Percentiles rank a stretch among this genome's conserved stretches.
phyloP scores from a whole-genome alignment of 805 yeast species.

The Kuraishia hungarica region DNA sequence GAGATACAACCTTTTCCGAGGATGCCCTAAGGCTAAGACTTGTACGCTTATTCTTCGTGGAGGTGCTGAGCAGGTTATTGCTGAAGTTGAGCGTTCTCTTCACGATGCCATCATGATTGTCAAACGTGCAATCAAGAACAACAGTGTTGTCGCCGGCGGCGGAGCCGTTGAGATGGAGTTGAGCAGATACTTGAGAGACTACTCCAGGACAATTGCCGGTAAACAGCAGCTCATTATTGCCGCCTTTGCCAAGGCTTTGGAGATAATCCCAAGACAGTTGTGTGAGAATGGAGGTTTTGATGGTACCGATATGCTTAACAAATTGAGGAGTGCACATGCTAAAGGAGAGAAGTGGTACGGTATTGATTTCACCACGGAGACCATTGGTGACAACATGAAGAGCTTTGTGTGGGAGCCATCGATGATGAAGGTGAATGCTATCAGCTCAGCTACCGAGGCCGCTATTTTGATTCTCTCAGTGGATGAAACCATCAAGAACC shows the following conservation, averaged over 20 bases:
- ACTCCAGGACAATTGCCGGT: conserved; percentile 83
- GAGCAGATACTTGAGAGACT: conserved; percentile 79
- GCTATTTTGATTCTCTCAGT: conserved; percentile 89
- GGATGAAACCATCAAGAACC: conserved; percentile 84
- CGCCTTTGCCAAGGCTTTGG: conserved; percentile 91
- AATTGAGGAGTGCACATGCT: conserved; percentile 88
- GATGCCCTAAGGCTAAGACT: conserved; percentile 87
- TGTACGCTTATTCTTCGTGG: conserved; percentile 93
- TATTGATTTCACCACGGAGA: conserved; percentile 80
- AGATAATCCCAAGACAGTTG: conserved; percentile 92
- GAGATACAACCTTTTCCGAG: conserved; percentile 86
- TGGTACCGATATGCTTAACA: conserved; percentile 88
- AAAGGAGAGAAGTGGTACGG: conserved; percentile 91
- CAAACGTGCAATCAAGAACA: conserved; percentile 85
- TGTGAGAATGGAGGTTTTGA: conserved; percentile 99
- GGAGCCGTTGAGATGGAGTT: conserved; percentile 99
- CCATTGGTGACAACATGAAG: conserved; percentile 75
- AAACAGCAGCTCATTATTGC: conserved; percentile 90
- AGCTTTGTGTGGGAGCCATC: conserved; percentile 98
- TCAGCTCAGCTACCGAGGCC: conserved; percentile 94
- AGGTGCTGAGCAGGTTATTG: conserved; percentile 97
- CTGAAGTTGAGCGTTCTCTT: conserved; percentile 94
- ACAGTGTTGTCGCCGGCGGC: conserved; percentile 92
- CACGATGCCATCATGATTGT: conserved; percentile 99
- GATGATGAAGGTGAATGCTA: conserved; percentile 86